A percentile compares a stretch with the other conserved stretches of the same genome.
Evolutionary conservation across 73 alveolate genomes (phyloP).

Genomic region (Paramecium primaurelia): DNA sequence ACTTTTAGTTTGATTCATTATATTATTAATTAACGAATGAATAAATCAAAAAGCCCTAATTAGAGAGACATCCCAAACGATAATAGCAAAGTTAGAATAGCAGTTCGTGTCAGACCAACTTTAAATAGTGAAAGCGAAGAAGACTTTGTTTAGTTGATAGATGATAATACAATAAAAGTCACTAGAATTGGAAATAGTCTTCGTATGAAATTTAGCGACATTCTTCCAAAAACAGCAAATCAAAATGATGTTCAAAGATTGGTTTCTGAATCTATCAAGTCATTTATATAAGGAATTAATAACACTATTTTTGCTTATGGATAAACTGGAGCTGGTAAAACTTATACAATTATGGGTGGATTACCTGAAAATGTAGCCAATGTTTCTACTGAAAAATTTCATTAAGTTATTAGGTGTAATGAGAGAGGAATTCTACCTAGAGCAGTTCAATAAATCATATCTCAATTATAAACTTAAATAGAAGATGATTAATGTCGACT

Average conservation of each 20-base stretch:
- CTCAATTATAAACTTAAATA: background rate
- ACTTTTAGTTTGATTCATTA: background rate
- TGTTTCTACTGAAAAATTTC: constrained; percentile 44
- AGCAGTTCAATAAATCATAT: background rate
- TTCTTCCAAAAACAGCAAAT: constrained; percentile 33
- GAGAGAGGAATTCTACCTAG: constrained; percentile 64
- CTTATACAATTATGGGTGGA: constrained; percentile 60
- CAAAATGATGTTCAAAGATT: constrained; percentile 39
- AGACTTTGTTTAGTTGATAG: constrained; percentile 2
- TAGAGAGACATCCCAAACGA: background rate
- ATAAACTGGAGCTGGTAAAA: constrained; percentile 65
- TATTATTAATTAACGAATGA: constrained; percentile 32
- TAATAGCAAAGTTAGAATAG: constrained; percentile 20
- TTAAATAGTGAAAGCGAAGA: constrained; percentile 39
- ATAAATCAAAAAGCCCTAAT: constrained; percentile 37
- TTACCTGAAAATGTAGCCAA: constrained; percentile 52
- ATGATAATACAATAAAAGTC: constrained; percentile 49
- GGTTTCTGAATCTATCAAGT: constrained; percentile 43
- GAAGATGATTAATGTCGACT: constrained; percentile 54
- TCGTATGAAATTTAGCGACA: constrained; percentile 50
- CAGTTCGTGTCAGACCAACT: constrained; percentile 37
- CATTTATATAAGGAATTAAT: constrained; percentile 52
- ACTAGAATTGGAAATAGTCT: constrained; percentile 58
- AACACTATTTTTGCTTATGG: constrained; percentile 66
- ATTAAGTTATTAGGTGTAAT: background rate